Evolutionary conservation across 2,329 filamentous ascomycete genomes (phyloP), one percentile per base, ranked within the genome.

Genomic region (Pseudogymnoascus sp.): DNA sequence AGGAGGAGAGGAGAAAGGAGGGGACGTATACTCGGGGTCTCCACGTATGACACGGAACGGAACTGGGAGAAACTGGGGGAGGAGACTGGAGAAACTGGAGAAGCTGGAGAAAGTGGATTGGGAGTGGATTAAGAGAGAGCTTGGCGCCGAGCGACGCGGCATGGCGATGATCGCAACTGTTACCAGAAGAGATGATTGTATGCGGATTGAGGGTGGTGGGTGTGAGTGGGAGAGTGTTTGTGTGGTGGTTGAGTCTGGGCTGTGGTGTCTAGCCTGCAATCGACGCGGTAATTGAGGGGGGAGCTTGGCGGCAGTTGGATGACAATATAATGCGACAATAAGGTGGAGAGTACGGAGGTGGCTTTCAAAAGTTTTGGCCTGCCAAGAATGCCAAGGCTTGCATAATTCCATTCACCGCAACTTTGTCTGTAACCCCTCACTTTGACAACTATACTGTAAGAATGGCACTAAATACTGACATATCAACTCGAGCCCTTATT

Each of bases 31-130:
- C n/a, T 33, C 16, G 28, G 28, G 28, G 50, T 4, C 28, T 56
- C 50, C 50, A 56, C 50, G 50, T 56, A 56, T 56, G 50, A 56
- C 50, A 56, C 28, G 50, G 28, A 33, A 56, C 28, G 50, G 50
- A 56, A 53, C 44, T 31, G 23, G 14, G 38, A 16, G n/a, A 42
- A 18, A 23, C 18, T 4, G 10, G 11, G n/a, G 28, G 12, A 33
- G 25, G 28, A 12, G n/a, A 56, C 47, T 56, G 10, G 47, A 33
- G 25, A 56, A 33, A 33, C 50, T 56, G 28, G 28, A 33, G 28
- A 56, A 56, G 50, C 50, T 56, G 50, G 50, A 56, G 50, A 56
- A 56, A 33, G 50, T 56, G 50, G 50, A 33, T 33, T 16, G n/a
- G n/a, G 28, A 33, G 50, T 56, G 28, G 50, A 33, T 33, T 16